phyloP scores from a whole-genome alignment of 225 moss, liverwort and hornwort species.

The Rhytidiadelphus loreus region DNA sequence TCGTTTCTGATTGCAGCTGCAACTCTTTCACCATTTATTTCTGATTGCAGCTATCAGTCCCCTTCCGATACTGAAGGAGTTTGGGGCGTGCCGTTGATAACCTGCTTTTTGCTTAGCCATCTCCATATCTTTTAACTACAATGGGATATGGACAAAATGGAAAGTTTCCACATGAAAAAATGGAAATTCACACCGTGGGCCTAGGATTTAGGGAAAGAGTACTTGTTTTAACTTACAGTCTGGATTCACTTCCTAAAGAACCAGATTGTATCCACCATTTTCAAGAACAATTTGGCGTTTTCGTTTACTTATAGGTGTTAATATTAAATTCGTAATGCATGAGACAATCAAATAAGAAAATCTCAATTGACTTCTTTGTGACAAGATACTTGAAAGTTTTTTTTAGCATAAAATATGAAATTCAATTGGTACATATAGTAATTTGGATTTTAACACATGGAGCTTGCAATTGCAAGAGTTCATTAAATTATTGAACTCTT shows the following conservation, averaged over 20 bases:
- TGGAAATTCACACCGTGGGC: neutral
- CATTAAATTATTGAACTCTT: neutral
- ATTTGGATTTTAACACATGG: neutral
- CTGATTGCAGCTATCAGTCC: neutral
- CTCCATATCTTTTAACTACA: neutral
- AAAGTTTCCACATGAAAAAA: neutral
- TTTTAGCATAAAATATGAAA: neutral
- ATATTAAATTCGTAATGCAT: neutral
- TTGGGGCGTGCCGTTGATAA: neutral
- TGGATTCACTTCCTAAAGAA: neutral
- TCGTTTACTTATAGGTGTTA: no score
- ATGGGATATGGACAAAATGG: neutral
- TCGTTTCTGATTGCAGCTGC: neutral
- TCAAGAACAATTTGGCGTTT: neutral
- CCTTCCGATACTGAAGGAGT: neutral
- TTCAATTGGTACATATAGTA: no score
- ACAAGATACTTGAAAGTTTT: neutral
- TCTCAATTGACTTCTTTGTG: neutral
- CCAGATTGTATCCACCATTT: neutral
- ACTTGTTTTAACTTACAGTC: no score
- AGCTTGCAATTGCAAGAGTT: neutral
- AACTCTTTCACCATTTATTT: neutral
- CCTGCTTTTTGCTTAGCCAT: neutral
- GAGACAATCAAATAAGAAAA: no score
- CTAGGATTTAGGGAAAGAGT: neutral